Base-by-base conservation (phyloP, 83 land plant genomes). In the Larix sibirica region DNA sequence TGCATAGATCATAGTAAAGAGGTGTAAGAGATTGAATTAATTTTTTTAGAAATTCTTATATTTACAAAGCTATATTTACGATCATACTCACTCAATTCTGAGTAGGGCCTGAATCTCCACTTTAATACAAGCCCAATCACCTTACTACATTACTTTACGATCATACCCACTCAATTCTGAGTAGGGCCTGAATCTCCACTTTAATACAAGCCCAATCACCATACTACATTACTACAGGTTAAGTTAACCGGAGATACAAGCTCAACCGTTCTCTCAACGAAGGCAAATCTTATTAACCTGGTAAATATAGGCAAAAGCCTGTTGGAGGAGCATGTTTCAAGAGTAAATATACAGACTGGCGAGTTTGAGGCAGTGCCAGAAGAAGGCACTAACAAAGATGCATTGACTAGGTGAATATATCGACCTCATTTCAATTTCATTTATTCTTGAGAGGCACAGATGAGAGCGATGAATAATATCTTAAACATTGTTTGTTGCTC, bases 311-410 rank as follows among this genome's bases (percentile, higher is more conserved):
- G 88, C 2, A 42, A 88, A 33, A 71, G 64, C 0, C 67, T 88
- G 0, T 77, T 88, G 47, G 50, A 80, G 23, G 67, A 80, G 50
- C 69, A 60, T 6, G 86, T 81, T 24, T 68, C 85, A 6, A 65
- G 85, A 31, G 86, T 88, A 38, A 81, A 88, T 59, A n/a, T 86
- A 10, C 69, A 66, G 12, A 86, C 85, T 17, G 90, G 90, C 40
- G 10, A 0, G 1, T 81, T 16, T 56, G 88, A 83, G 40, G 42
- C 83, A 14, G 78, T 79, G 24, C 8, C 0, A 4, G 61, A 56
- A 0, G 85, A 23, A 21, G 81, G 64, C 62, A 86, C 88, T 33
- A 88, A 88, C 62, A 80, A 65, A 60, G 85, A 86, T 36, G 85
- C 85, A 18, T 77, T 88, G n/a, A 59, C 66, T 24, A 50, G 75